Evolutionary conservation across 2,329 filamentous ascomycete species (phyloP), one percentile per base, ranked within the genome.

Genomic region (Aspergillus luchuensis): DNA sequence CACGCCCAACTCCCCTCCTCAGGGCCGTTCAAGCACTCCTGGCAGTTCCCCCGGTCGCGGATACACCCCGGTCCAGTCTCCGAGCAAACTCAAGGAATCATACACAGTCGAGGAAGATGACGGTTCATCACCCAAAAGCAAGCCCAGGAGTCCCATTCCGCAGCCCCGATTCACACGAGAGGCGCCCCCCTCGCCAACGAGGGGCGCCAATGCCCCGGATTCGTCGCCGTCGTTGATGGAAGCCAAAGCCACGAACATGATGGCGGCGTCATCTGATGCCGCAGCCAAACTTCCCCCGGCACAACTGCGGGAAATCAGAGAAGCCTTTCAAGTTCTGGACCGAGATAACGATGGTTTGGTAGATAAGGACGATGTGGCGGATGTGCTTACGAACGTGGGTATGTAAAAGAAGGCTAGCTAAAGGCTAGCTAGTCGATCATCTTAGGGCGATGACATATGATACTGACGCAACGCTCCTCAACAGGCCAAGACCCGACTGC

Each of bases 261-360:
- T 65, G 58, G 62, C 64, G 23, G 63, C 63, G 7, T 66, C 68
- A 36, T 72, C 67, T 25, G 78, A 78, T 66, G 62, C 72, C 62
- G 60, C 83, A 69, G 67, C 80, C 69, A 66, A 78, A 70, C 79
- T 98, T 45, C 90, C 94, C 39, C 88, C 91, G 2, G 83, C 91
- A 3, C 91, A 97, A 69, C 87, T 97, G 38, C 87, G 93, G 70
- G 91, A 91, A 69, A 85, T 99, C 77, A 87, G 95, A 62, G 94
- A 98, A 73, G 92, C 90, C 0, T 99, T 98, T 76, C 91, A 96
- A 76, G 92, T 97, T 61, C 83, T 99, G 50, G 95, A 98, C 76
- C 85, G 91, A 62, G 89, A 95, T 76, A 93, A 92, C 71, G 92
- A 95, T 71, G 93, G 94, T 17, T 81, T 86, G 54, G 89, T 99